phyloP scores from a whole-genome alignment of 495 filamentous ascomycete genomes.

The Penicillium bovifimosum region DNA sequence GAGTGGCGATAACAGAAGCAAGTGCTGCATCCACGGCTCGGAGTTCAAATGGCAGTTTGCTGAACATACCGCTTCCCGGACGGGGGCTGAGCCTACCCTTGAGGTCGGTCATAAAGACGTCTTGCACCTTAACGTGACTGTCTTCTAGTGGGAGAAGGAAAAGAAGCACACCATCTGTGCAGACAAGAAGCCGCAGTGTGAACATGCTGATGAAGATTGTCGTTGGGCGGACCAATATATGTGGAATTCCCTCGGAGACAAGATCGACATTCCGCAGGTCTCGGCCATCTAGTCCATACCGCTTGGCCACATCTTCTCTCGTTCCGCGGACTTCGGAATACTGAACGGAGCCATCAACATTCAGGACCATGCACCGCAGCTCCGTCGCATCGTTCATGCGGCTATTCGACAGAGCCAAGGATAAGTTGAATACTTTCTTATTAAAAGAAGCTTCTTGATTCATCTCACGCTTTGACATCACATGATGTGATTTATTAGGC shows the following conservation, averaged over 20 bases:
- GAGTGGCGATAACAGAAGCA: constrained; percentile 48
- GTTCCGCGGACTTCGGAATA: constrained; percentile 6
- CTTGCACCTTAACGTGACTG: constrained; percentile 14
- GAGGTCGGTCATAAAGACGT: constrained; percentile 32
- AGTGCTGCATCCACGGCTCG: constrained; percentile 77
- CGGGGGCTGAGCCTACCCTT: constrained; percentile 58
- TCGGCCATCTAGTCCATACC: constrained; percentile 20
- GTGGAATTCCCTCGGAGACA: constrained; percentile 24
- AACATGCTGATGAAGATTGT: constrained; percentile 30
- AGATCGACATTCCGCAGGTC: constrained; percentile 28
- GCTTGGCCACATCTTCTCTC: constrained; percentile 17
- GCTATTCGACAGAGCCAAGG: constrained; percentile 15
- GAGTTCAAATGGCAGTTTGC: constrained; percentile 62
- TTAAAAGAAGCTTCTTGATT: constrained; percentile 4
- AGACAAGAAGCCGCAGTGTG: constrained; percentile 25
- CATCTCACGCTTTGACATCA: not conserved
- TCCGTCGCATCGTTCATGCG: constrained; percentile 22
- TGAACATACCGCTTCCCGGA: constrained; percentile 34
- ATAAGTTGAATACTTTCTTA: constrained; percentile 17
- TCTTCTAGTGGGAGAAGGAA: constrained; percentile 16
- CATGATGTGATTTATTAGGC: not conserved
- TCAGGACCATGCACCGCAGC: constrained; percentile 12
- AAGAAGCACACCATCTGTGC: constrained; percentile 21
- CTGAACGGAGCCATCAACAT: constrained; percentile 1
- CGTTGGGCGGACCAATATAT: constrained; percentile 26